Evolutionary conservation across 2,329 filamentous ascomycete species (phyloP).

Genomic region (Plenodomus biglobosus): DNA sequence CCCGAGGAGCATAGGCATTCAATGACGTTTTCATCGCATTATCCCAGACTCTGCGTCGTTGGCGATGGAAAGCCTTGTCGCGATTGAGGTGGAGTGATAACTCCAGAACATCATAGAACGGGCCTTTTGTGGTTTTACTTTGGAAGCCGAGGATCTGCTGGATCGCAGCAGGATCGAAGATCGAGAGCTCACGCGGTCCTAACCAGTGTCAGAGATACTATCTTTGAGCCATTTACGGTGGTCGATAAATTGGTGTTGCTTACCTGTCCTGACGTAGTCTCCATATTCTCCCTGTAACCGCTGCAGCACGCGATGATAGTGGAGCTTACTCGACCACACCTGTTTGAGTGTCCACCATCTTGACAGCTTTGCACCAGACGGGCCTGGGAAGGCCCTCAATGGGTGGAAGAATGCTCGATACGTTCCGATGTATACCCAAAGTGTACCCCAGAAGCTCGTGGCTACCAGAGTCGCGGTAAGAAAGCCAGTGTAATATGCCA

Average conservation of each 20-base stretch:
- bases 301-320: conserved; percentile 21
- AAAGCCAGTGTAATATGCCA: conserved; percentile 10
- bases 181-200: conserved; percentile 29
- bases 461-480: conserved; percentile 10
- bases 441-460: conserved; percentile 18
- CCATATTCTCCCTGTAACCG: conserved; percentile 26
- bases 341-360: conserved; percentile 29
- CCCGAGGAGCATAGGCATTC: conserved; percentile 19
- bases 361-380: conserved; percentile 23
- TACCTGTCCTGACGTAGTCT: conserved; percentile 30
- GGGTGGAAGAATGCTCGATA: conserved; percentile 31
- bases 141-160: conserved; percentile 21
- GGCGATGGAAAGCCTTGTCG: conserved; percentile 27
- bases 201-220: conserved; percentile 5
- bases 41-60: conserved; percentile 34
- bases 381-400: conserved; percentile 25
- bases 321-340: conserved; percentile 12
- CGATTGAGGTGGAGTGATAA: conserved; percentile 30
- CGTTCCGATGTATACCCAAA: conserved; percentile 21
- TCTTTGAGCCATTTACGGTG: too few relatives aligned
- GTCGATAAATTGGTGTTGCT: neutral
- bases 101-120: conserved; percentile 28
- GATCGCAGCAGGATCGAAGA: conserved; percentile 27
- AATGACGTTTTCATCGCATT: conserved; percentile 32
- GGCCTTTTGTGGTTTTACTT: conserved; percentile 29